Base-by-base conservation (phyloP, 2,329 filamentous ascomycete genomes). In the Neonectria neomacrospora region DNA sequence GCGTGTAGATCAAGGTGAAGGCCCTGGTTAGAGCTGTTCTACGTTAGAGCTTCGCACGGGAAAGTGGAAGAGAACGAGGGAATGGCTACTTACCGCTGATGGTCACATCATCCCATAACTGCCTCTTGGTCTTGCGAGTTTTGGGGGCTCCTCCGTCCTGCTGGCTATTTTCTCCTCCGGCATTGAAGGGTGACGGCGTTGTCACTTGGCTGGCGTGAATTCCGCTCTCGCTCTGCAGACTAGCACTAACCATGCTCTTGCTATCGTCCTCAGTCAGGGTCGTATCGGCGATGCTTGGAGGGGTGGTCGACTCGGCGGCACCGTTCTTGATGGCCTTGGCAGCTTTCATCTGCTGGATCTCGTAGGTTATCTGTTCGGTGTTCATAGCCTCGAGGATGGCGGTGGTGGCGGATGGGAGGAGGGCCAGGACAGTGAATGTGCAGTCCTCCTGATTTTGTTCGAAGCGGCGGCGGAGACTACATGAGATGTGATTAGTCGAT, bases 391-490 rank as follows among this genome's bases (percentile, higher is more conserved):
- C 90, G 73, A 97, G 84, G 72, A 99, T 91, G 76, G 96, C 95
- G 70, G 96, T 89, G 23, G 94, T 94, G 7, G 94, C 92, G 34
- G 95, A 97, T 5, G 96, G 96, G 10, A 99, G 86, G 58, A 99
- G 88, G 30, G 95, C 96, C n/a, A 98, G 89, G 47, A 98, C 94
- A 39, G 96, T 99, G 77, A 96, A 97, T 51, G 95, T 97, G 81
- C 96, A 99, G 80, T 99, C 96, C 77, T 97, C 95, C 78, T 99
- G 96, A 79, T 99, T 99, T 80, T 99, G 96, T 79, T 98, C 93
- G 81, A 99, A 99, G 75, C 96, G 92, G 63, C 96, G 91, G 54
- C 94, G 94, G 65, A 99, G 87, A 79, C 95, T 98, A 73, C 28
- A 44, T 39, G 55, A 12, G 11, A 10, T 3, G 26, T 47, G 28